Evolutionary conservation across 2,329 filamentous ascomycete genomes (phyloP).

Genomic region (Neoarthrinium moseri): DNA sequence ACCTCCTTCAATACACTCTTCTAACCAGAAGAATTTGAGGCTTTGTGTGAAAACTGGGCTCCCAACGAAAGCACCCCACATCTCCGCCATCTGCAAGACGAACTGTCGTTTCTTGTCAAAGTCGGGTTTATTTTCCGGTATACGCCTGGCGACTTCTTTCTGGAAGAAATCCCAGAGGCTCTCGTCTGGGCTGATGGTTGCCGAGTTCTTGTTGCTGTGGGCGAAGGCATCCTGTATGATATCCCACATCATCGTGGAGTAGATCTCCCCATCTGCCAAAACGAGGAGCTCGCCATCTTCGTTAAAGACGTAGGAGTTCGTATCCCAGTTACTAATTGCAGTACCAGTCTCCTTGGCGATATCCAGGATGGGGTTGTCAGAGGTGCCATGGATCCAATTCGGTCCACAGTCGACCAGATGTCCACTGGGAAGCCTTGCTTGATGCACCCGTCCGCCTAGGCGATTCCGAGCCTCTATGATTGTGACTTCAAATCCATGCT

Average conservation of each 20-base stretch:
- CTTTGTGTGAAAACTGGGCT: slow-evolving; percentile 64
- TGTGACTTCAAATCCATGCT: slow-evolving; percentile 65
- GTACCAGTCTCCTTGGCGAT: slow-evolving; percentile 63
- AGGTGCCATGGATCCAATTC: slow-evolving; percentile 80
- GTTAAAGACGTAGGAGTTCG: slow-evolving; percentile 54
- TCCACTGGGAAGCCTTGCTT: slow-evolving; percentile 44
- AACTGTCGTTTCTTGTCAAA: slow-evolving; percentile 39
- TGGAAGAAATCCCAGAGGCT: slow-evolving; percentile 56
- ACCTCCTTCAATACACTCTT: slow-evolving; percentile 75
- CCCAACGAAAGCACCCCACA: slow-evolving; percentile 72
- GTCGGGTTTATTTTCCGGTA: slow-evolving; percentile 42
- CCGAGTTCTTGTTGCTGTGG: slow-evolving; percentile 57
- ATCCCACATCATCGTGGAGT: slow-evolving; percentile 61
- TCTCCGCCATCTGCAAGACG: slow-evolving; percentile 54
- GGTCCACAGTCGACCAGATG: slow-evolving; percentile 60
- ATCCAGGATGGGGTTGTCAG: slow-evolving; percentile 68
- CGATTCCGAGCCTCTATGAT: slow-evolving; percentile 67
- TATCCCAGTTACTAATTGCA: slow-evolving; percentile 45
- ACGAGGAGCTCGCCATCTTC: slow-evolving; percentile 52
- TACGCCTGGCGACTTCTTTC: slow-evolving; percentile 40
- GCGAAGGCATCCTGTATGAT: slow-evolving; percentile 68
- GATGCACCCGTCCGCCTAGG: slow-evolving; percentile 63
- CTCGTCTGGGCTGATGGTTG: slow-evolving; percentile 42
- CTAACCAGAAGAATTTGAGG: slow-evolving; percentile 74
- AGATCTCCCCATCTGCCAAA: slow-evolving; percentile 41